Evolutionary conservation across 2,329 filamentous ascomycete species (phyloP).

Genomic region (Triangularia setosa): DNA sequence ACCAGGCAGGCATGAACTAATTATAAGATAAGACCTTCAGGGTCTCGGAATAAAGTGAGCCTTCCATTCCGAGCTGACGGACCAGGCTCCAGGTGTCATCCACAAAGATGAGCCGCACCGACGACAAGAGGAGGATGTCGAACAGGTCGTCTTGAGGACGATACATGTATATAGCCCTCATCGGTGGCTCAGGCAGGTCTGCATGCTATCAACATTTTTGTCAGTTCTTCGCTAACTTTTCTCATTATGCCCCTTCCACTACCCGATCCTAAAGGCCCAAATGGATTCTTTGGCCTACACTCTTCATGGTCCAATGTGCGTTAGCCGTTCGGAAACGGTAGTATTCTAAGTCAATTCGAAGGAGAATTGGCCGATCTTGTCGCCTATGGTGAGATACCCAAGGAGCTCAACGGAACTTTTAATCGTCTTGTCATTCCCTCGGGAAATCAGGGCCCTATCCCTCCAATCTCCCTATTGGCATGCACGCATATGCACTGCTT

Average conservation of each 20-base stretch:
- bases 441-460: neutral
- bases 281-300: constrained; percentile 1
- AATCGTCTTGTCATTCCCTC: constrained; percentile 37
- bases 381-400: constrained; percentile 28
- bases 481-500: constrained; percentile 20
- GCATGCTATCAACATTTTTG: neutral
- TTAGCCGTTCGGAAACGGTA: constrained; percentile 2
- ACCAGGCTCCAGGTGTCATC: no score
- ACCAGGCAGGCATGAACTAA: neutral
- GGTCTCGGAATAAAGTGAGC: neutral
- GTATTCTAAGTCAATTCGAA: constrained; percentile 30
- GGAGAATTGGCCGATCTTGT: constrained; percentile 32
- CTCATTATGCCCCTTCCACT: neutral
- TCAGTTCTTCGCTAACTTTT: neutral
- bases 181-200: neutral
- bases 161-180: neutral
- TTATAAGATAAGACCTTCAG: neutral
- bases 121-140: no score
- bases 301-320: neutral
- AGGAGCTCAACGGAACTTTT: constrained; percentile 31
- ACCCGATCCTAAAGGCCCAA: constrained; percentile 1
- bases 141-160: neutral
- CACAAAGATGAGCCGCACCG: no score
- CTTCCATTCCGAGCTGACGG: neutral
- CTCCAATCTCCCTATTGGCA: neutral